Conservation (phyloP, 768 basidiomycete genomes). For the Lentinula detonsa region DNA sequence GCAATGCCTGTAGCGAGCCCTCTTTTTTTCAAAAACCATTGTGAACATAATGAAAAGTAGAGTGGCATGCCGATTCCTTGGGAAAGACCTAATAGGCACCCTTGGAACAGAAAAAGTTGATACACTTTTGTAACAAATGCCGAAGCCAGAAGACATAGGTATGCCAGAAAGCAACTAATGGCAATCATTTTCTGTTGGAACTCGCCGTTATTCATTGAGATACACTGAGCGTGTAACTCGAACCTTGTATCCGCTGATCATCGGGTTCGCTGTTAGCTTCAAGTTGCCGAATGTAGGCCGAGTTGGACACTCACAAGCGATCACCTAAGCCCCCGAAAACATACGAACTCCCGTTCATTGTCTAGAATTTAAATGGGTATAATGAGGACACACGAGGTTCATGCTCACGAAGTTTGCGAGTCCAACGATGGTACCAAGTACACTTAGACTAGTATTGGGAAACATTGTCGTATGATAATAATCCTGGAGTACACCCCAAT, state of each 20-base stretch:
- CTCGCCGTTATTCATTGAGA: not conserved
- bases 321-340: slow-evolving; percentile 25
- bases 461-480: slow-evolving; percentile 20
- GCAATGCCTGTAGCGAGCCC: slow-evolving; percentile 29
- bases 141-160: slow-evolving; percentile 21
- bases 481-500: slow-evolving; percentile 26
- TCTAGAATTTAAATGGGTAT: slow-evolving; percentile 9
- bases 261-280: not conserved
- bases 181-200: slow-evolving; percentile 21
- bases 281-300: not conserved
- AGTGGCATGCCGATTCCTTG: slow-evolving; percentile 18
- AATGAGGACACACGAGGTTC: not conserved
- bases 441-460: slow-evolving; percentile 3
- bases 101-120: slow-evolving; percentile 25
- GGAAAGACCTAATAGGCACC: slow-evolving; percentile 13
- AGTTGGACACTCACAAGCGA: slow-evolving; percentile 18
- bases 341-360: slow-evolving; percentile 19
- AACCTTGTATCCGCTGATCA: slow-evolving; percentile 16
- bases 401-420: slow-evolving; percentile 4
- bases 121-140: slow-evolving; percentile 24
- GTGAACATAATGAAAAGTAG: slow-evolving; percentile 26
- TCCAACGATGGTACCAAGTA: not conserved
- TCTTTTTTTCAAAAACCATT: slow-evolving; percentile 25
- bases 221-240: not conserved
- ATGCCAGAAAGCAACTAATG: slow-evolving; percentile 19